Evolutionary conservation across 176 grass and related monocot genomes (phyloP), one percentile per base, ranked within the genome.

Genomic region (Cenchrus fungigraminus): DNA sequence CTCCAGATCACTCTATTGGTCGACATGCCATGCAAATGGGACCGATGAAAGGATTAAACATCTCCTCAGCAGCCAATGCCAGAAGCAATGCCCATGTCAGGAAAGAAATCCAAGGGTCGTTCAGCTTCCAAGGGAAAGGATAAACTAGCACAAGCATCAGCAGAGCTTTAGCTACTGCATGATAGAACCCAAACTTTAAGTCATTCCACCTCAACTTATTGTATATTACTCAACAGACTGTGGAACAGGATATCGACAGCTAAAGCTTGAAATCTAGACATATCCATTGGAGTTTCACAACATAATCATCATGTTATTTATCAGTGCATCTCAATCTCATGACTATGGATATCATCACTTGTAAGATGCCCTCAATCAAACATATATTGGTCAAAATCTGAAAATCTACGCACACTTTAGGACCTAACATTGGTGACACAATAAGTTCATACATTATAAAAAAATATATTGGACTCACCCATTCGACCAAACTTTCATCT

Each of bases 401-500:
- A 55, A 84, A 76, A 69, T 78, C 7, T 42, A 28, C 6, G 25
- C 55, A 65, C 10, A 63, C 20, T 80, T n/a, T 16, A 78, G 29
- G 37, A 65, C 16, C 53, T 76, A 69, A 64, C 53, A 20, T 31
- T 9, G 74, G 44, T 72, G 8, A 46, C 62, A 75, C 9, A 87
- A 32, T 8, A 86, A 76, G 37, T 40, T 8, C 55, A 85, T 0
- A 57, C 16, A 47, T 71, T 82, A 55, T 32, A 66, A 63, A 82
- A 57, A 28, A 15, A 53, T 4, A 40, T 4, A 40, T 40, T 42
- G 31, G 83, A 55, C 90, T 89, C 80, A 99, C 97, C 97, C 97
- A 99, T 92, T 99, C 97, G 4, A 94, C 97, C 57, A 99, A 92
- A 70, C 97, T 97, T 73, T 99, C 97, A 83, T 99, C 97, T 80